Evolutionary conservation across 1,139 yeast species (phyloP).

Genomic region (Saccharomyces hybrid): DNA sequence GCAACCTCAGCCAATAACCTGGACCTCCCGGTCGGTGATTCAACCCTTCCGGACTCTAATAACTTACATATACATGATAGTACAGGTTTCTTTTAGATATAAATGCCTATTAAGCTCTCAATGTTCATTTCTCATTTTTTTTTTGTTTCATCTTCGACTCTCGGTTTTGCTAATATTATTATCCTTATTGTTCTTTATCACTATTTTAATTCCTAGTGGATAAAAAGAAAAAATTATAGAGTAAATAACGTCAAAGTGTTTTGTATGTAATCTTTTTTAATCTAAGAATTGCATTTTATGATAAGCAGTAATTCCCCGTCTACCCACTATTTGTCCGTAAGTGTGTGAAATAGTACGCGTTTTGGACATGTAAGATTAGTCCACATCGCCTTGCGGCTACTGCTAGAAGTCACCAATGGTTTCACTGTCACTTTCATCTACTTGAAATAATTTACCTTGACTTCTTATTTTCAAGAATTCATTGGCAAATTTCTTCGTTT

Average conservation of each 20-base stretch:
- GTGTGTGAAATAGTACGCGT: too few species aligned
- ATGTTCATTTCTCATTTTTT: neutral
- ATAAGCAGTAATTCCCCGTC: too few species aligned
- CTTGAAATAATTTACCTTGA: constrained; percentile 41
- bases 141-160: neutral
- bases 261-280: too few species aligned
- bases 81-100: neutral
- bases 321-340: neutral
- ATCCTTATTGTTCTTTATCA: neutral
- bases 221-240: neutral
- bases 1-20: constrained; percentile 4
- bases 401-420: neutral
- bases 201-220: neutral
- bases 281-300: too few species aligned
- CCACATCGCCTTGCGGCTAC: too few species aligned
- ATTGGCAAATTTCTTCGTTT: constrained; percentile 43
- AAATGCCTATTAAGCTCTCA: neutral
- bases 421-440: constrained; percentile 10
- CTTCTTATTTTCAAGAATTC: constrained; percentile 35
- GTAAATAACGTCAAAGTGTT: too few species aligned
- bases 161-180: neutral
- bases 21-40: constrained; percentile 6
- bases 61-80: constrained; percentile 6
- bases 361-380: too few species aligned
- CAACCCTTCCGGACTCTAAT: constrained; percentile 9